Percentiles rank a stretch among this genome's conserved stretches.
phyloP scores from a whole-genome alignment of 2,329 filamentous ascomycete genomes.

The Botryotinia globosa region DNA sequence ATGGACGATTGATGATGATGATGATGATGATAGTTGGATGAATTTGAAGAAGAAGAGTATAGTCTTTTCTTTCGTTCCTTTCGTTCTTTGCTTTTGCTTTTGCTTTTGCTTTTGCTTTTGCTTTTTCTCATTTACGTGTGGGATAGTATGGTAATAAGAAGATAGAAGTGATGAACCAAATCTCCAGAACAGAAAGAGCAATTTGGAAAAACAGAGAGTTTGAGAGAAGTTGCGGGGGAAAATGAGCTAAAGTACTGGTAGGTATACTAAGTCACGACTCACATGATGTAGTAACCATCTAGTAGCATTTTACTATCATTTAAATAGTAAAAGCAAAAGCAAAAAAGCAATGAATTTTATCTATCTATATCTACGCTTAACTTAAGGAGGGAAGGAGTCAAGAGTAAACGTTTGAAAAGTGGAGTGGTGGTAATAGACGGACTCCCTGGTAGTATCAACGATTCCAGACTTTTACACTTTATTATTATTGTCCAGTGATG shows the following conservation, averaged over 20 bases:
- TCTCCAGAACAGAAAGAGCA: not conserved
- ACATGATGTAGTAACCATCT: not conserved
- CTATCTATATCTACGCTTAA: conserved; percentile 1
- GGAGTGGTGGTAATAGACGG: not conserved
- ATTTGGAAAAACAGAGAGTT: not conserved
- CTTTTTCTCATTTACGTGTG: not conserved
- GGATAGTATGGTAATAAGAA: not conserved
- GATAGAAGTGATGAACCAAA: not conserved
- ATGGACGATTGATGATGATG: not conserved
- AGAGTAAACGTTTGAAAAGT: conserved; percentile 9
- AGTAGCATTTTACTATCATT: not conserved
- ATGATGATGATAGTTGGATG: not conserved
- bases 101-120: not conserved
- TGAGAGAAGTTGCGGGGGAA: conserved; percentile 12
- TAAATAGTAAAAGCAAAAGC: not conserved
- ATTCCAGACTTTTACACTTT: conserved; percentile 6
- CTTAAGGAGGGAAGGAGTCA: conserved; percentile 8
- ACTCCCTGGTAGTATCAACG: not conserved
- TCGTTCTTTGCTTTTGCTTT: not conserved
- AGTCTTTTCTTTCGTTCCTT: not conserved
- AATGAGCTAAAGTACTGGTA: conserved; percentile 5
- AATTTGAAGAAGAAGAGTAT: not conserved
- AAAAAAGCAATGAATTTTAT: not conserved
- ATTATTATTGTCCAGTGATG: not conserved
- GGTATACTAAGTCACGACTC: not conserved